Base-by-base conservation (phyloP, 805 yeast species). In the Kodamaea jinghongensis region DNA sequence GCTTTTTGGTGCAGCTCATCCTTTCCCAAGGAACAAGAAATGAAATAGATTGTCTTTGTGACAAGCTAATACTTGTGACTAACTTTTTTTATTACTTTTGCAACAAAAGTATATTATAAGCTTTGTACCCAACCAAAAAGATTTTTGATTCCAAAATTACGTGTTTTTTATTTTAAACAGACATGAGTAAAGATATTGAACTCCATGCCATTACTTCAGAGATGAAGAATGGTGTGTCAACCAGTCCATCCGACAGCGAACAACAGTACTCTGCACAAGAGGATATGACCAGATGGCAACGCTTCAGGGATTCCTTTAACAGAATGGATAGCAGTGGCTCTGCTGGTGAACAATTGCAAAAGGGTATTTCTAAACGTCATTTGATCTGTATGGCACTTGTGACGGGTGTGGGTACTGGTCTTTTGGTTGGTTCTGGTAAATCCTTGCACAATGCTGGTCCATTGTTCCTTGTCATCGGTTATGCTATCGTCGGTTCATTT, bases 341-440 rank as follows among this genome's bases (percentile, higher is more conserved):
- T n/a, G 51, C 47, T 7, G 49, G 57, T 27, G 51, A 58, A 33
- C 55, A 52, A 28, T 44, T 58, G 23, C 48, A 50, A 20, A 58
- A 58, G 47, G 51, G 53, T 59, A 47, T 65, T 67, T 13, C 71
- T 54, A 39, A 67, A 61, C 38, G 79, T 67, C 67, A 72, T 39
- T 55, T 64, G 49, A 54, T 54, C 9, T 49, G 58, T 31, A 61
- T 64, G 55, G 64, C 68, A 9, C 54, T 64, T 39, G 58, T 58
- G 31, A 58, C 64, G 25, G 73, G 73, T 45, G 52, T 67, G 34
- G 73, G 73, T 38, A 67, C 73, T 26, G 73, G 73, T 38, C 56
- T 67, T 28, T 54, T 67, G 46, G 73, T 67, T 16, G 73, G 72
- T 25, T 53, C 67, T 17, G 73, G 72, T 42, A 48, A 50, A 28